Percentiles rank a stretch among this genome's conserved stretches.
These are phyloP conservation scores for Epichloe typhina DNA, from an alignment of 2,329 filamentous ascomycete genomes.

Conservation along the genomic window DNA sequence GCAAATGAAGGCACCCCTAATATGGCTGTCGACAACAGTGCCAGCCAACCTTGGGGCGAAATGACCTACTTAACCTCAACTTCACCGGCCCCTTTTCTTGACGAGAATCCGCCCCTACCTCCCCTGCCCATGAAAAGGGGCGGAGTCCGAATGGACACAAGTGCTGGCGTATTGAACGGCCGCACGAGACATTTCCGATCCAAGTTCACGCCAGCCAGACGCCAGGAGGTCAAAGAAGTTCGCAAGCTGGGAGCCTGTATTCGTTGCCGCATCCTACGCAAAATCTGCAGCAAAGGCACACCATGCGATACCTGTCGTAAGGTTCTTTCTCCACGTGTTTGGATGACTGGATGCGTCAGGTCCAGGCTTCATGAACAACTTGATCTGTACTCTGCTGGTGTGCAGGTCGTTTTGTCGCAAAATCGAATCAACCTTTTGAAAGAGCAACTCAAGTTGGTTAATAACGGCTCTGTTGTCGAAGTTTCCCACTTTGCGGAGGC, in stretches of 20 bases:
- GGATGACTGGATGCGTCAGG: conserved; percentile 50
- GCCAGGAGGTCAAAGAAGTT: conserved; percentile 52
- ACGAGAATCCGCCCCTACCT: conserved; percentile 18
- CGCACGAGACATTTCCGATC: conserved; percentile 41
- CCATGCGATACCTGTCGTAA: conserved; percentile 52
- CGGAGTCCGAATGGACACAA: conserved; percentile 42
- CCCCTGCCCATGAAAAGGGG: conserved; percentile 24
- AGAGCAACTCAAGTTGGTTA: conserved; percentile 33
- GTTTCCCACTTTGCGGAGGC: conserved; percentile 46
- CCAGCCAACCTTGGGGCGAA: conserved; percentile 37
- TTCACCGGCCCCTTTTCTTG: conserved; percentile 18
- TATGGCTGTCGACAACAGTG: conserved; percentile 12
- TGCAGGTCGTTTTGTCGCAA: conserved; percentile 49
- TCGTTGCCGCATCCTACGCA: conserved; percentile 50
- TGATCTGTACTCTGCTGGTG: conserved; percentile 49
- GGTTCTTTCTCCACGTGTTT: conserved; percentile 50
- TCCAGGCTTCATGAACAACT: conserved; percentile 49
- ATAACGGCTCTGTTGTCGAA: conserved; percentile 38
- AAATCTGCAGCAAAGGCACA: conserved; percentile 51
- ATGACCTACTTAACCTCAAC: conserved; percentile 34
- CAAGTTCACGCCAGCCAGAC: conserved; percentile 42
- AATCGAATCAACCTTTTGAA: conserved; percentile 44
- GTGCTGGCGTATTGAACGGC: conserved; percentile 29
- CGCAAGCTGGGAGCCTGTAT: conserved; percentile 54
- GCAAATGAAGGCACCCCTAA: conserved; percentile 10